Evolutionary conservation across 1,284 basidiomycete genomes (phyloP), one percentile per base, ranked within the genome.

Genomic region (Moesziomyces globuligerus): DNA sequence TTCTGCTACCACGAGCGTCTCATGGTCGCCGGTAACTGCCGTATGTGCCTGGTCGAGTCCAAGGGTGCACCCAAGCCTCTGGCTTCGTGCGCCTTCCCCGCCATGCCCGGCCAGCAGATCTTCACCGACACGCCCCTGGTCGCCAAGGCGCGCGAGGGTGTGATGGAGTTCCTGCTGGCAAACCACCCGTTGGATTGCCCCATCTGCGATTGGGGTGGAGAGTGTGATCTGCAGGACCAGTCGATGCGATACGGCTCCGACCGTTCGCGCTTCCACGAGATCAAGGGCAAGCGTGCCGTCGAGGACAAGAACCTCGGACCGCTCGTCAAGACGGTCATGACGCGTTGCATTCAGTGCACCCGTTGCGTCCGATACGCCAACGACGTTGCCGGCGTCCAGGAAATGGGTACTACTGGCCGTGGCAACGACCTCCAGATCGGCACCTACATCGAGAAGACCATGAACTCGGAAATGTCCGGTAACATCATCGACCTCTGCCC

Each of bases 181-280:
- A 98, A 98, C 85, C 95, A 98, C 83, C 95, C 95, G 3, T 87
- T 99, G 62, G 95, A 98, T 83, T 98, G 95, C 85, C 95, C 96
- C 32, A 92, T 98, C 75, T 99, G 95, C 81, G 96, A 99, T 83
- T 81, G 84, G 79, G 84, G 84, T 54, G 84, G 84, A 48, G 95
- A 98, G 87, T 99, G 96, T 83, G 96, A 99, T 83, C 87, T 99
- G 21, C 95, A 99, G 86, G 95, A 99, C 85, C 96, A 99, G 85
- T 95, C 94, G 24, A 98, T 98, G 94, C 91, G 95, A 55, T 99
- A 98, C 83, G 95, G 95, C 44, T 91, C 94, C 11, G 95, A 99
- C 86, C 91, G 96, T 66, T 90, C 92, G 6, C 90, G 96, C 46
- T 98, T 97, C 89, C 94, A 98, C 86, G 95, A 99, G 86, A 92